Evolutionary conservation across 306 rosid species (phyloP), one percentile per base, ranked within the genome.

Genomic region (Cicer chorassanicum): DNA sequence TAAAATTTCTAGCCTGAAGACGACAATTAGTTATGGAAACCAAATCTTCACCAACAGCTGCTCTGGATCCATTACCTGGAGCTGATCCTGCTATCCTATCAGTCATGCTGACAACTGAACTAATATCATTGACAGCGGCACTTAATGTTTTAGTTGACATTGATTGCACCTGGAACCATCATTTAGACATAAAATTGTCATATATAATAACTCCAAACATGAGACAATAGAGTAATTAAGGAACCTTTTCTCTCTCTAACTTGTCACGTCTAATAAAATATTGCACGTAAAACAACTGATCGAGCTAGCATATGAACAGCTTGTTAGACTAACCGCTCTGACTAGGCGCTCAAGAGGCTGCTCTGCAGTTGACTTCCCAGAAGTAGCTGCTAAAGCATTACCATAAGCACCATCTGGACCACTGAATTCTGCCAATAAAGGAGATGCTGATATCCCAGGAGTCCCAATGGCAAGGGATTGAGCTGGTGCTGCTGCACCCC

Each of bases 361-460:
- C 86, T 90, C 99, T 19, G 89, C 86, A 78, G 86, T 84, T 45
- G 89, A 77, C 85, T 88, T 91, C 38, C 86, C 88, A 73, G 93
- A 84, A 80, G 89, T 80, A 53, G 87, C 76, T 59, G 82, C 82
- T 63, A 88, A 76, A 70, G 82, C 78, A 84, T 83, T 91, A 50
- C 74, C 88, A 77, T 82, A 86, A 49, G 77, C 60, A 65, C 87
- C 89, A 65, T 91, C 96, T 34, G 87, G 82, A 80, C 88, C 83
- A 46, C 86, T 91, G 83, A 80, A 88, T 84, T 94, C 99, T 36
- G 94, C 98, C 51, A 94, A 88, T 85, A 94, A 84, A 77, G 99
- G 99, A 71, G 99, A 94, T 65, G 99, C 95, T 73, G 98, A 91
- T 71, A 94, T 94, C 80, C 99, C 97, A 51, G 99, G 99, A 63